phyloP scores from a whole-genome alignment of 1,284 basidiomycete species.

The Cystobasidium sp. region DNA sequence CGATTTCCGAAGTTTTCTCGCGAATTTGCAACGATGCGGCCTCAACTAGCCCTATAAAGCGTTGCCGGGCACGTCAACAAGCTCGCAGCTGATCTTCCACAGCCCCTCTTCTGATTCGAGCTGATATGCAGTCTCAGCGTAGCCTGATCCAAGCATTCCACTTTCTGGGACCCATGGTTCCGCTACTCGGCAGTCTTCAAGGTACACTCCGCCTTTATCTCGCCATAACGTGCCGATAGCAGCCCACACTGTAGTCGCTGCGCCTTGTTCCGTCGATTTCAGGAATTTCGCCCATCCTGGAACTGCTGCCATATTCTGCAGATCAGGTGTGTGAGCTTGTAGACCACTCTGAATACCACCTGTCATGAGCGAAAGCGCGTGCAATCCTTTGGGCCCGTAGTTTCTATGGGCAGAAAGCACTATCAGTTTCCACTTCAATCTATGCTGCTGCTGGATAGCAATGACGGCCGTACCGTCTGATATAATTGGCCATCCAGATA shows the following conservation, averaged over 20 bases:
- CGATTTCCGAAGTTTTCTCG: background rate
- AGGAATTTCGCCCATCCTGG: slow-evolving; percentile 2
- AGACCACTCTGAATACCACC: slow-evolving; percentile 19
- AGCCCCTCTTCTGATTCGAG: slow-evolving; percentile 18
- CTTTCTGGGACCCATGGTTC: background rate
- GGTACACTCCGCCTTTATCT: slow-evolving; percentile 23
- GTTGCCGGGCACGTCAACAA: slow-evolving; percentile 8
- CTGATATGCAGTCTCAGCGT: slow-evolving; percentile 17
- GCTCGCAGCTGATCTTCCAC: slow-evolving; percentile 34
- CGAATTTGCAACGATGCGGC: background rate
- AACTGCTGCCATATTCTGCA: background rate
- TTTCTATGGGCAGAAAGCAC: background rate
- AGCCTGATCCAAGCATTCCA: background rate
- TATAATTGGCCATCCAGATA: slow-evolving; percentile 28
- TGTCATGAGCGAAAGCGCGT: slow-evolving; percentile 22
- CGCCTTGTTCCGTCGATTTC: slow-evolving; percentile 33
- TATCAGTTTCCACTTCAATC: background rate
- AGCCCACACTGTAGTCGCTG: slow-evolving; percentile 31
- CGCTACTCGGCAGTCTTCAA: slow-evolving; percentile 20
- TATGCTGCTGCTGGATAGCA: background rate
- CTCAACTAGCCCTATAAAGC: background rate
- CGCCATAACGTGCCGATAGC: slow-evolving; percentile 11
- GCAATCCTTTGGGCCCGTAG: slow-evolving; percentile 20
- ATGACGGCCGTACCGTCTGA: background rate
- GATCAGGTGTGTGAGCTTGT: slow-evolving; percentile 11